phyloP scores from a whole-genome alignment of 1,284 basidiomycete species.

The Papiliotrema terrestris region DNA sequence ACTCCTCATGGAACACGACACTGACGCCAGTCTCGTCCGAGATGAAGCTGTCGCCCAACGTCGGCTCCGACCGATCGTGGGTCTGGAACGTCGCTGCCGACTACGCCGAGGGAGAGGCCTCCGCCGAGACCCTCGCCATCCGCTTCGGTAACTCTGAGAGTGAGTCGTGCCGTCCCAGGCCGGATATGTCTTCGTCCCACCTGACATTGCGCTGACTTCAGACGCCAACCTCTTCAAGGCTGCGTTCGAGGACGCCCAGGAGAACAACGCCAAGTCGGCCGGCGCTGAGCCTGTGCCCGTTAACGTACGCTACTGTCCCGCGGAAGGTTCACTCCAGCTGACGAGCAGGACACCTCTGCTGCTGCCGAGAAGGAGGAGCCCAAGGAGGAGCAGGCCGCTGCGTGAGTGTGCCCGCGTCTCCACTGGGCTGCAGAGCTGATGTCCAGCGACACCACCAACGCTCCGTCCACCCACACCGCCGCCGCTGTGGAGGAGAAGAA shows the following conservation, averaged over 20 bases:
- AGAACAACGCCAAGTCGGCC: conserved; percentile 57
- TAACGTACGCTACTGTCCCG: conserved; percentile 30
- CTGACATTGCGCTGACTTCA: conserved; percentile 42
- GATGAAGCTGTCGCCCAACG: conserved; percentile 95
- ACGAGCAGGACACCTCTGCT: conserved; percentile 29
- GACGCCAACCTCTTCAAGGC: conserved; percentile 85
- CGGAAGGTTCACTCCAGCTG: neutral
- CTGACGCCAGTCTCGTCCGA: conserved; percentile 68
- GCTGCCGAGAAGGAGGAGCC: conserved; percentile 35
- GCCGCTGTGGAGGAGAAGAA: neutral
- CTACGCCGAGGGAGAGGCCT: conserved; percentile 83
- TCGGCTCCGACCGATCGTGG: conserved; percentile 99
- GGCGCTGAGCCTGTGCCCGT: conserved; percentile 34
- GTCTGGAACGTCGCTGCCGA: conserved; percentile 98
- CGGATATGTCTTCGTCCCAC: neutral
- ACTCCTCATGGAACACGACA: neutral
- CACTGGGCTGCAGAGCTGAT: neutral
- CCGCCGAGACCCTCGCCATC: conserved; percentile 93
- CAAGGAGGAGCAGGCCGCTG: conserved; percentile 22
- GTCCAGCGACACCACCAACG: conserved; percentile 15
- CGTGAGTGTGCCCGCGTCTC: conserved; percentile 9
- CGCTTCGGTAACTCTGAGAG: conserved; percentile 97
- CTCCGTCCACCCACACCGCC: conserved; percentile 27
- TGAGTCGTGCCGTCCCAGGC: conserved; percentile 53
- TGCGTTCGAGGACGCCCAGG: conserved; percentile 80